These are phyloP conservation scores for Ogataea zsoltii DNA, from an alignment of 805 yeast genomes.

Conservation along the genomic window DNA sequence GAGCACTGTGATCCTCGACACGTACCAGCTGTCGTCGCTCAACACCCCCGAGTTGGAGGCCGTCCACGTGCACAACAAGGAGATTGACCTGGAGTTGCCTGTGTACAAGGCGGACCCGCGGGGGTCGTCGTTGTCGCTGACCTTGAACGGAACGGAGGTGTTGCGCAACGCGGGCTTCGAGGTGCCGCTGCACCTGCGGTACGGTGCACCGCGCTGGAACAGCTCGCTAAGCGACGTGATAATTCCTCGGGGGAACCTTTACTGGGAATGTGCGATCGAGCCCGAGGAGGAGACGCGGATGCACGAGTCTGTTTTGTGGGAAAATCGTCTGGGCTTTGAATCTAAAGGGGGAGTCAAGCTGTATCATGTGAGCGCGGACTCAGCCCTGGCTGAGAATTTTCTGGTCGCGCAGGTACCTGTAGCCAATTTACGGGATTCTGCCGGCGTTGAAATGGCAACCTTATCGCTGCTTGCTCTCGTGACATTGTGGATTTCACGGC, in stretches of 20 bases:
- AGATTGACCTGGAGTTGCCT: conserved; percentile 35
- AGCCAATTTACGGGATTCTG: conserved; percentile 13
- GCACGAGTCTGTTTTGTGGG: conserved; percentile 24
- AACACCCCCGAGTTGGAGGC: conserved; percentile 5
- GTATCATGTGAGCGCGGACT: conserved; percentile 15
- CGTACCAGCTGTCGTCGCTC: conserved; percentile 24
- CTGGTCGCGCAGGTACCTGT: conserved; percentile 16
- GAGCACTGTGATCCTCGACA: conserved; percentile 28
- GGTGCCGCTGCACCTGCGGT: conserved; percentile 35
- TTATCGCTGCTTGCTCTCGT: conserved; percentile 9
- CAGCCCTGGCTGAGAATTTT: not conserved
- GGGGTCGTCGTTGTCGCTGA: conserved; percentile 26
- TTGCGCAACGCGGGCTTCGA: conserved; percentile 20
- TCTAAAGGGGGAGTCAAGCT: conserved; percentile 10
- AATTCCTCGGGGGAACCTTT: conserved; percentile 26
- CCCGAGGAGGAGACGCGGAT: conserved; percentile 14
- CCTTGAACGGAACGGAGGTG: conserved; percentile 19
- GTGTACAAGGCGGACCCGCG: conserved; percentile 26
- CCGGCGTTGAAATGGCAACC: conserved; percentile 17
- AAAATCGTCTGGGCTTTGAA: conserved; percentile 22
- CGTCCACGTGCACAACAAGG: conserved; percentile 18
- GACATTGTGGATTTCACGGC: conserved; percentile 11
- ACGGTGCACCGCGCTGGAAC: conserved; percentile 26
- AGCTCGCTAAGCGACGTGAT: not conserved
- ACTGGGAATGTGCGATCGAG: conserved; percentile 28